Evolutionary conservation across 805 yeast species (phyloP), one percentile per base, ranked within the genome.

Genomic region (Candida koratica): DNA sequence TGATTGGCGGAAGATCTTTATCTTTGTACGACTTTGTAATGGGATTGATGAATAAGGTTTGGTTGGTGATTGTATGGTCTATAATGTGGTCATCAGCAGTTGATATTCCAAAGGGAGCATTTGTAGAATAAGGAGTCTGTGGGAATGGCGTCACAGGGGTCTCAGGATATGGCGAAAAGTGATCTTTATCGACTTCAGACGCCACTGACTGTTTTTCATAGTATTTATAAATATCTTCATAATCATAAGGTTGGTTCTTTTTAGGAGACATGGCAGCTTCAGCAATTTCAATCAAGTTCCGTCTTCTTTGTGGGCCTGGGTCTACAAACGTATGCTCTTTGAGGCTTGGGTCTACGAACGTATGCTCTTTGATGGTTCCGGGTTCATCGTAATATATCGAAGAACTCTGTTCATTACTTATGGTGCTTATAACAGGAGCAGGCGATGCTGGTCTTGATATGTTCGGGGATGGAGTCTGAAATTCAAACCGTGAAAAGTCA

Each of bases 391-490:
- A 32, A 25, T 34, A 41, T 17, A 34, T 35, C 3, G 39, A 36
- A 16, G 37, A 37, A 4, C 38, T 32, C 9, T 28, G 35, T 12
- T 20, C 33, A 12, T 34, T 28, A 8, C 17, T 25, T 29, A 19
- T 29, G 4, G 16, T 11, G 9, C n/a, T 17, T 17, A 29, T 29
- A 3, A 19, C 17, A 6, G 60, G 48, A 6, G 58, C 48, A 1
- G 67, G 66, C 6, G 67, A 53, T 2, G 59, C 35, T 32, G 61
- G 55, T 43, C 66, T 41, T 4, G 67, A 58, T 24, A 66, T 42
- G 17, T 44, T 46, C 2, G 62, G 58, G 4, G 47, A 42, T 3
- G 43, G 46, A 15, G 43, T 42, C 17, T 55, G 60, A 34, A 46
- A 53, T 23, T 60, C 60, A 34, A 61, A 64, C 6, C 68, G 47